Percentiles rank a stretch among this genome's conserved stretches.
phyloP scores from a whole-genome alignment of 441 rosid genomes.

The Sinapis alba region DNA sequence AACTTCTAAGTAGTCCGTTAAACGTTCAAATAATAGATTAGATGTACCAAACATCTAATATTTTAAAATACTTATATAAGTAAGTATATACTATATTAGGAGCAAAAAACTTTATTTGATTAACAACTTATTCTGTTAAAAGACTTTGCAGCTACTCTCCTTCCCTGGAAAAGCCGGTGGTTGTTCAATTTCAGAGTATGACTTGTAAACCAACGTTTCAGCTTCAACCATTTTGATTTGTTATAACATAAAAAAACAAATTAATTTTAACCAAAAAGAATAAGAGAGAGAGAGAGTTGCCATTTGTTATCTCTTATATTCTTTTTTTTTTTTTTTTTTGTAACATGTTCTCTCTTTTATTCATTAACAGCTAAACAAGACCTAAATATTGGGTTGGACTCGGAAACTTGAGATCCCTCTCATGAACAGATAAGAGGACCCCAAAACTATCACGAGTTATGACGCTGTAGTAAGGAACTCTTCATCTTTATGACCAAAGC shows the following conservation, averaged over 20 bases:
- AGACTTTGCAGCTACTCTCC: background rate
- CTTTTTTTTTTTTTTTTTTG: no score
- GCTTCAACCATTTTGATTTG: background rate
- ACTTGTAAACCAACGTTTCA: background rate
- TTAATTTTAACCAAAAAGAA: background rate
- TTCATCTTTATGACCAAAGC: conserved; percentile 65
- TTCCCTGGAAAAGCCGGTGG: background rate
- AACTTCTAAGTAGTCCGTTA: background rate
- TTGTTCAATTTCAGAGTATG: background rate
- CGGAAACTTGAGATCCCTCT: background rate
- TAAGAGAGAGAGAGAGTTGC: background rate
- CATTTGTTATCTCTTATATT: background rate
- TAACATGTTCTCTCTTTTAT: background rate
- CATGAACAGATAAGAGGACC: background rate
- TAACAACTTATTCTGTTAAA: background rate
- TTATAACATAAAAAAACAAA: background rate
- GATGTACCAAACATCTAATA: background rate
- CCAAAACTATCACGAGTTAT: conserved; percentile 8
- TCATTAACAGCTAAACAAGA: background rate
- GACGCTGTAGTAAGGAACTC: conserved; percentile 47
- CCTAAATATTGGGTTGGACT: background rate
- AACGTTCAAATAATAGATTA: background rate
- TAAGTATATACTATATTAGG: background rate
- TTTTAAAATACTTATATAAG: background rate
- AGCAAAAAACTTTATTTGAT: background rate